These are phyloP conservation scores for Fraxinus cuspidata DNA, from an alignment of 257 asterid genomes.

Conservation along the genomic window DNA sequence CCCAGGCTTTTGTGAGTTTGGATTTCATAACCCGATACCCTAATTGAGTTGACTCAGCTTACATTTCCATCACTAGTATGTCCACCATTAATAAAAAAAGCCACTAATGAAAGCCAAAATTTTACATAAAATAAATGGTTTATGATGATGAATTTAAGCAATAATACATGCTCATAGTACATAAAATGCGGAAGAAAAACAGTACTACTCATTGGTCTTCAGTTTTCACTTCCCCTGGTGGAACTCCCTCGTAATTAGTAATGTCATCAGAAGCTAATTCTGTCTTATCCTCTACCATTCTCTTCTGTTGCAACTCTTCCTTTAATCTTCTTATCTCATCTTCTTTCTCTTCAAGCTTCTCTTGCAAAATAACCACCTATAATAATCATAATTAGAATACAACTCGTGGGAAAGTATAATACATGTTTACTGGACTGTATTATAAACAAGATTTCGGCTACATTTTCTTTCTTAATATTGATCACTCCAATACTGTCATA, in stretches of 20 bases:
- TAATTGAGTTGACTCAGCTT: neutral
- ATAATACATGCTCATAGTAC: neutral
- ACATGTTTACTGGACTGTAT: too few relatives aligned
- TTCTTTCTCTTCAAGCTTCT: slow-evolving; percentile 69
- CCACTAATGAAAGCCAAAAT: neutral
- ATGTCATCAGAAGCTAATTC: slow-evolving; percentile 33
- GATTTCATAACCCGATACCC: neutral
- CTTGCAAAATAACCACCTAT: slow-evolving; percentile 82
- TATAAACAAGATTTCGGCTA: neutral
- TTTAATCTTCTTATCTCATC: slow-evolving; percentile 55
- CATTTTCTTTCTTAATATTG: neutral
- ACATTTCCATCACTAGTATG: neutral
- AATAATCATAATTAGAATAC: slow-evolving; percentile 4
- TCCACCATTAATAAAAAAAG: neutral
- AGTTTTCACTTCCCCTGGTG: slow-evolving; percentile 36
- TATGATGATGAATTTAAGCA: neutral
- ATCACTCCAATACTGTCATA: neutral
- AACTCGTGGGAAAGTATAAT: neutral
- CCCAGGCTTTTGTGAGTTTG: too few relatives aligned
- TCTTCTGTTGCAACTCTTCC: slow-evolving; percentile 42
- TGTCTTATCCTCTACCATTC: slow-evolving; percentile 33
- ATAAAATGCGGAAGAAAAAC: neutral
- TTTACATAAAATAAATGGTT: neutral
- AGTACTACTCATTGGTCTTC: slow-evolving; percentile 26
- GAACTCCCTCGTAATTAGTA: slow-evolving; percentile 34